These are phyloP conservation scores for Lophiostoma macrostomum DNA, from an alignment of 495 filamentous ascomycete genomes.

Conservation along the genomic window DNA sequence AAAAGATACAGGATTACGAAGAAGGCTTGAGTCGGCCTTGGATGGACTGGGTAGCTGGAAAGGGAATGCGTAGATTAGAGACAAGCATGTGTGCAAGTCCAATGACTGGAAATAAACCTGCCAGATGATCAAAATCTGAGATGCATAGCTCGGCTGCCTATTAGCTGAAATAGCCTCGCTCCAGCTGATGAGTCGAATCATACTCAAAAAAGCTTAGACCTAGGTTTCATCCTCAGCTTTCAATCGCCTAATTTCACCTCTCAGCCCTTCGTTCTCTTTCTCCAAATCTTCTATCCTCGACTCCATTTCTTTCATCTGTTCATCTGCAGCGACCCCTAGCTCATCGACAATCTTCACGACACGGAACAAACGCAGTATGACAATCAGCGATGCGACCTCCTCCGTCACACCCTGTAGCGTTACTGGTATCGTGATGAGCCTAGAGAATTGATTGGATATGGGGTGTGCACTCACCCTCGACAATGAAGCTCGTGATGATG, in stretches of 20 bases:
- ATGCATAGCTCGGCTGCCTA: too few relatives aligned
- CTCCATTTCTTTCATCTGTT: slow-evolving; percentile 50
- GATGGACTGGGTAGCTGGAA: too few relatives aligned
- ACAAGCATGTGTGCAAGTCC: too few relatives aligned
- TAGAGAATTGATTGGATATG: too few relatives aligned
- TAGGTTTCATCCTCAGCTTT: too few relatives aligned
- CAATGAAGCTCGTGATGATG: slow-evolving; percentile 57
- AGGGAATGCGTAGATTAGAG: too few relatives aligned
- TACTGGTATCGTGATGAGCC: too few relatives aligned
- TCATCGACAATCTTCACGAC: slow-evolving; percentile 68
- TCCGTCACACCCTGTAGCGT: slow-evolving; percentile 54
- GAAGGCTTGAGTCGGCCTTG: slow-evolving; percentile 13
- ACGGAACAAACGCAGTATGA: slow-evolving; percentile 64
- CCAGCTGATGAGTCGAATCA: too few relatives aligned
- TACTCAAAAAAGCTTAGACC: too few relatives aligned
- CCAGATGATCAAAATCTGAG: too few relatives aligned
- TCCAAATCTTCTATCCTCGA: slow-evolving; percentile 46
- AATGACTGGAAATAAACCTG: too few relatives aligned
- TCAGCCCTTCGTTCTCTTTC: slow-evolving; percentile 48
- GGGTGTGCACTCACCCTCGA: slow-evolving; percentile 33
- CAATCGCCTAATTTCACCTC: slow-evolving; percentile 40
- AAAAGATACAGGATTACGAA: slow-evolving; percentile 25
- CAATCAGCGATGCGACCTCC: slow-evolving; percentile 60
- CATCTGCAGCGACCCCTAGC: slow-evolving; percentile 55
- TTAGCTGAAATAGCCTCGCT: too few relatives aligned